Base-by-base conservation (phyloP, 306 rosid species). In the Quercus glauca region DNA sequence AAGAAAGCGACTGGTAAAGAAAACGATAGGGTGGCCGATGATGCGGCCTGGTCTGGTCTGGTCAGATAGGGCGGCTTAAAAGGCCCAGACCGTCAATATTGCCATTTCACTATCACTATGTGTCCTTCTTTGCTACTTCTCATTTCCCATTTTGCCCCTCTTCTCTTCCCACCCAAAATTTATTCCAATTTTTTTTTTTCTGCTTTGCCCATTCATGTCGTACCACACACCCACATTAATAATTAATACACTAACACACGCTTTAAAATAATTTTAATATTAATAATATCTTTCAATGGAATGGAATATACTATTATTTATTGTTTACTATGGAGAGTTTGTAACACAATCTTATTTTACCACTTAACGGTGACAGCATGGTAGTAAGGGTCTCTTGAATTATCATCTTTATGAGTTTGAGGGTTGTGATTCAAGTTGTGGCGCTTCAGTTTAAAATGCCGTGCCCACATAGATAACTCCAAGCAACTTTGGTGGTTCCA, bases 1-100 rank as follows among this genome's bases (percentile, higher is more conserved):
- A 9, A 21, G 76, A 76, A n/a, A 49, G 56, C n/a, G 57, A 76
- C 61, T 12, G 35, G 18, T n/a, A 4, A 12, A 7, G 81, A 71
- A 61, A 77, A 51, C 18, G 80, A 80, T 58, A 77, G 70, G 71
- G 3, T 12, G 18, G 19, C 18, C 8, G 57, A 25, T 19, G 12
- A 41, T 41, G 11, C 11, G 45, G 45, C 8, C 45, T 41, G 49
- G 49, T 6, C 14, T 5, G 35, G 35, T 8, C 45, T 2, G 86
- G 88, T 87, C 86, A 87, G 82, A 79, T 20, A 26, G 83, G 86
- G 90, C 90, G 90, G 90, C 87, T 59, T 5, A 9, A 10, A 41
- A 29, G 28, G 69, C 78, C 52, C 53, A 13, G 72, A 67, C 72
- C 72, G 52, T 8, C 6, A 35, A 67, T 28, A 35, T 33, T 67